phyloP scores from a whole-genome alignment of 2,329 filamentous ascomycete genomes.

The Biscogniauxia mediterranea region DNA sequence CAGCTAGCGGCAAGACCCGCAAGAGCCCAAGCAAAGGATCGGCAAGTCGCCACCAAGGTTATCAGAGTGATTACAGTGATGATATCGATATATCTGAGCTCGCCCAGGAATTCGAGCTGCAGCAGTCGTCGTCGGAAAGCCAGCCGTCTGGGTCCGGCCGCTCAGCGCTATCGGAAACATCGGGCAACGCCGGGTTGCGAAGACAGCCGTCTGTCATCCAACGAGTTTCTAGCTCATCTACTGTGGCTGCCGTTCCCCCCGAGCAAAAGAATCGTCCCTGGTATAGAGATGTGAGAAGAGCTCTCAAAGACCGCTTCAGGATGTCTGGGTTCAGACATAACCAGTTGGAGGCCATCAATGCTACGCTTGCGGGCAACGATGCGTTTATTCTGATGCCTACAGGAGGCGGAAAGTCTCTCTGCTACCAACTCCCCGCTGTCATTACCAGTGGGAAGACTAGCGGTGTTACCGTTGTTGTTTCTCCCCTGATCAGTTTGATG shows the following conservation, averaged over 20 bases:
- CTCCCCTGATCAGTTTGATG: constrained; percentile 92
- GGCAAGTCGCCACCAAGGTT: constrained; percentile 18
- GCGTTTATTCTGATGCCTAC: constrained; percentile 98
- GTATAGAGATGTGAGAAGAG: constrained; percentile 80
- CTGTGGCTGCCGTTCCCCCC: constrained; percentile 41
- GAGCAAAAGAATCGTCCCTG: constrained; percentile 68
- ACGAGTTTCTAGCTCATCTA: constrained; percentile 30
- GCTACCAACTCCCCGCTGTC: constrained; percentile 91
- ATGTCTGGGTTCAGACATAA: constrained; percentile 86
- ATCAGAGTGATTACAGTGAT: constrained; percentile 47
- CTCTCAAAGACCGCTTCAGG: constrained; percentile 79
- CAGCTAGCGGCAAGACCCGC: constrained; percentile 12
- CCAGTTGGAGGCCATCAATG: constrained; percentile 94
- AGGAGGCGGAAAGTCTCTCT: constrained; percentile 92
- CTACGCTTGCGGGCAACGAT: constrained; percentile 82
- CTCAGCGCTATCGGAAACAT: constrained; percentile 45
- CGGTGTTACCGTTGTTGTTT: constrained; percentile 93
- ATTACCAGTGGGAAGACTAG: constrained; percentile 75
- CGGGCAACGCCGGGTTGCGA: constrained; percentile 42
- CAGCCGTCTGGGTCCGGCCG: constrained; percentile 28
- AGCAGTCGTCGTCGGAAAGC: constrained; percentile 35
- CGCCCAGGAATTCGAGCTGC: constrained; percentile 49
- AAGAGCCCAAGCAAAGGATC: constrained; percentile 23
- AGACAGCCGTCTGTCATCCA: constrained; percentile 35
- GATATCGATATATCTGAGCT: constrained; percentile 53